Evolutionary conservation across 2,329 filamentous ascomycete species (phyloP).

Genomic region (Amauroascus niger): DNA sequence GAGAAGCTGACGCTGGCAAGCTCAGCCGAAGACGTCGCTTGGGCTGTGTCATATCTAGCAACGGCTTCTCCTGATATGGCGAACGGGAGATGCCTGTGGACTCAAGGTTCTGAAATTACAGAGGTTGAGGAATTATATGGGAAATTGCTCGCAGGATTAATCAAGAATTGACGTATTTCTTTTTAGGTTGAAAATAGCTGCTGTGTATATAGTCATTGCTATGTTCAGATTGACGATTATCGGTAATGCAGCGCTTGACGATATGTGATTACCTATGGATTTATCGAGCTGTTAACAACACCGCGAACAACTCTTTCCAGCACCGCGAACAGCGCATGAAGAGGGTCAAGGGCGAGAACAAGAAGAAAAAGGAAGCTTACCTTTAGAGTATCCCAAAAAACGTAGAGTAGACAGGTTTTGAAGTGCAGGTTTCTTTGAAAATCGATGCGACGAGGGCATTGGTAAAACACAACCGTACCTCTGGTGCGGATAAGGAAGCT

Average conservation of each 20-base stretch:
- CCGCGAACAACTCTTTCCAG: neutral
- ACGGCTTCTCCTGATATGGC: neutral
- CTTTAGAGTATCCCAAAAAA: neutral
- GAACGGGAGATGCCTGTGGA: constrained; percentile 5
- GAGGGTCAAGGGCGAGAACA: no score
- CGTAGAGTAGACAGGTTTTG: no score
- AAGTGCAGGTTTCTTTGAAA: neutral
- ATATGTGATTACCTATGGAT: no score
- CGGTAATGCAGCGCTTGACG: no score
- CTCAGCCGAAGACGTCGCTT: constrained; percentile 1
- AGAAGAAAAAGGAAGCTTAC: neutral
- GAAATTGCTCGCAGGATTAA: neutral
- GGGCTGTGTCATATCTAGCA: neutral
- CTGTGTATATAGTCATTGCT: neutral
- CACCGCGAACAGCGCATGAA: neutral
- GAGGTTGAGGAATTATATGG: constrained; percentile 5
- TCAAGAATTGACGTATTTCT: no score
- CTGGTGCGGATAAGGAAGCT: no score
- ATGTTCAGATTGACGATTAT: no score
- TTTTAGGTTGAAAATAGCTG: no score
- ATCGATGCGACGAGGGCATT: no score
- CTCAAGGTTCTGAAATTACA: neutral
- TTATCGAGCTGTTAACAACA: neutral
- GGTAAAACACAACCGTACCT: no score
- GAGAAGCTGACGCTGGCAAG: neutral